Conservation (phyloP, 1,284 basidiomycete species). For the Sparassis latifolia region DNA sequence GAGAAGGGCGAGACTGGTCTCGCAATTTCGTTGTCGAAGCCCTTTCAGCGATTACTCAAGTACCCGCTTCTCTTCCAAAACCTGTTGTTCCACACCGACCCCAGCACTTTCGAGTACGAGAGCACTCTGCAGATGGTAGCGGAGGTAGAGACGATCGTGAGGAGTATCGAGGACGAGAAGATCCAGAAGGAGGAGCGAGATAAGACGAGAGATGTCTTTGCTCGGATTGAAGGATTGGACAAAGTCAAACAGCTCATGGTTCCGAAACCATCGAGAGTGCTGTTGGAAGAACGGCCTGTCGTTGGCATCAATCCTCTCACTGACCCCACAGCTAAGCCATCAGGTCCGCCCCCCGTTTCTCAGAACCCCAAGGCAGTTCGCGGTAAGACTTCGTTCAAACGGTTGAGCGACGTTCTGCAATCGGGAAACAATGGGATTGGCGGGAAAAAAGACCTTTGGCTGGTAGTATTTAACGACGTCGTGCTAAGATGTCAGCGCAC, state of each 20-base stretch:
- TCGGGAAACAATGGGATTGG: slow-evolving; percentile 47
- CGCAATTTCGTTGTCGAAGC: slow-evolving; percentile 92
- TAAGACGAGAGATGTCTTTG: slow-evolving; percentile 89
- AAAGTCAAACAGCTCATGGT: slow-evolving; percentile 82
- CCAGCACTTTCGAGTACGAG: slow-evolving; percentile 96
- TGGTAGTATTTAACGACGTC: slow-evolving; percentile 94
- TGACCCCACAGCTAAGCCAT: slow-evolving; percentile 27
- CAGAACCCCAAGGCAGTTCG: slow-evolving; percentile 51
- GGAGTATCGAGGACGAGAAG: slow-evolving; percentile 97
- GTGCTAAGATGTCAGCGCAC: slow-evolving; percentile 86
- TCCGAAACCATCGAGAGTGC: slow-evolving; percentile 81
- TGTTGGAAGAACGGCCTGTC: slow-evolving; percentile 74
- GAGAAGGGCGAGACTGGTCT: slow-evolving; percentile 91
- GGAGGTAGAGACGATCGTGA: slow-evolving; percentile 92
- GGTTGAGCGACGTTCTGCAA: slow-evolving; percentile 76
- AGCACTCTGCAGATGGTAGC: slow-evolving; percentile 94
- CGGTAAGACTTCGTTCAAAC: slow-evolving; percentile 78
- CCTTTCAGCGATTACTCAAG: slow-evolving; percentile 94
- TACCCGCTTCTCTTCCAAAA: slow-evolving; percentile 98
- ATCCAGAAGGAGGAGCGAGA: slow-evolving; percentile 93
- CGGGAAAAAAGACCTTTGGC: slow-evolving; percentile 85
- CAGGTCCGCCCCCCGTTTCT: slow-evolving; percentile 45
- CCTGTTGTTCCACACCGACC: slow-evolving; percentile 93
- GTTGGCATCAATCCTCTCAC: slow-evolving; percentile 17
- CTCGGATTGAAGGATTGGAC: slow-evolving; percentile 92